A percentile compares a stretch with the other conserved stretches of the same genome.
phyloP scores from a whole-genome alignment of 1,139 yeast species.

The Kurtzmaniella quercitrusa region DNA sequence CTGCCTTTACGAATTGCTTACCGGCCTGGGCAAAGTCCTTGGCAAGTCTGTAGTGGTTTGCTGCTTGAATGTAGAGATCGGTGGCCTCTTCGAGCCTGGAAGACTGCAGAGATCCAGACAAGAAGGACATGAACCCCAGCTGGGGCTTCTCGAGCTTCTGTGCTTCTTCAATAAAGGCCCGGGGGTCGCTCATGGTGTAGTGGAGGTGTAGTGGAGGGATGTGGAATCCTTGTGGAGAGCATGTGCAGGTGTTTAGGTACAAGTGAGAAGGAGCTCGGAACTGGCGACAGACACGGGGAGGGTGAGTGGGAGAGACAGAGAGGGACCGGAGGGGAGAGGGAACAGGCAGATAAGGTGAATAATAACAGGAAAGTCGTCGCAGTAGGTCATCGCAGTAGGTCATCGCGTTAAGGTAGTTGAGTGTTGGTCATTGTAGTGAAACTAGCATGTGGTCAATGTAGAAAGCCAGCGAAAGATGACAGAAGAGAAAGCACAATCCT shows the following conservation, averaged over 20 bases:
- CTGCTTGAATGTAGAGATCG: conserved; percentile 87
- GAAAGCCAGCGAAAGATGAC: no score
- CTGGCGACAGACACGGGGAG: neutral
- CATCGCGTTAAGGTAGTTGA: no score
- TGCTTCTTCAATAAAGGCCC: conserved; percentile 39
- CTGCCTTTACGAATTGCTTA: conserved; percentile 78
- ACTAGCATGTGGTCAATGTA: no score
- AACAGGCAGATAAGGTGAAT: neutral
- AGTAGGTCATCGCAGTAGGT: no score
- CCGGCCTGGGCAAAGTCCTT: conserved; percentile 78
- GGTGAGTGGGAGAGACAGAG: neutral
- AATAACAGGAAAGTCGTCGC: neutral
- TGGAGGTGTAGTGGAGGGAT: neutral
- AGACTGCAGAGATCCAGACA: conserved; percentile 67
- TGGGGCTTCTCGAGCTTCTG: conserved; percentile 54
- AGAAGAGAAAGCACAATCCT: no score
- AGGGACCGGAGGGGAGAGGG: neutral
- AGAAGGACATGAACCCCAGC: conserved; percentile 65
- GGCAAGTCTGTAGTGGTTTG: conserved; percentile 73
- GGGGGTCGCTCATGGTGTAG: conserved; percentile 23
- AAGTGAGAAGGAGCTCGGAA: neutral
- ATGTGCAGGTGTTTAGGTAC: neutral
- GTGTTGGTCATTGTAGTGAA: no score
- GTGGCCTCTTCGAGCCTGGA: conserved; percentile 85
- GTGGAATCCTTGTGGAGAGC: no score